Percentiles rank a stretch among this genome's conserved stretches.
These are phyloP conservation scores for Suillus americanus DNA, from an alignment of 768 basidiomycete species.

Conservation along the genomic window DNA sequence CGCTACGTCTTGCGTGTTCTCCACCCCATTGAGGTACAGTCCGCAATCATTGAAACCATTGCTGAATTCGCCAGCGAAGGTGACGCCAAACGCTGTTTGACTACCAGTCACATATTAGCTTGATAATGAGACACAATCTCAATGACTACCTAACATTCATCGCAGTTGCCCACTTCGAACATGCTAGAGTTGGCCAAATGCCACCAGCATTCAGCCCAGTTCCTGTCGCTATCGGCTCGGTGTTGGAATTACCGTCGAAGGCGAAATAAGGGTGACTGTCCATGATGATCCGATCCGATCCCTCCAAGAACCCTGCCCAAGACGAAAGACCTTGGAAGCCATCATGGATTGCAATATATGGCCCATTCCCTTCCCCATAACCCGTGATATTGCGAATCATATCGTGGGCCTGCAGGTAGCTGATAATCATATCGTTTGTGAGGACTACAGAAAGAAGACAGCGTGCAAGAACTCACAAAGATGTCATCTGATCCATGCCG, in stretches of 20 bases:
- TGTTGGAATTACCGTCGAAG: slow-evolving; percentile 43
- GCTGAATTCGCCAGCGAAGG: slow-evolving; percentile 76
- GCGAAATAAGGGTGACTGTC: slow-evolving; percentile 73
- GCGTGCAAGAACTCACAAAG: slow-evolving; percentile 51
- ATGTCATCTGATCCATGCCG: slow-evolving; percentile 50
- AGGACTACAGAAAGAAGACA: not conserved
- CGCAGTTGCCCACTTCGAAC: slow-evolving; percentile 54
- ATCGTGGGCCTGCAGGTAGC: slow-evolving; percentile 57
- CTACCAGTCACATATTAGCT: slow-evolving; percentile 23
- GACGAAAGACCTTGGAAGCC: slow-evolving; percentile 47
- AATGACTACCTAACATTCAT: slow-evolving; percentile 43
- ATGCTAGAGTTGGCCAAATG: slow-evolving; percentile 50
- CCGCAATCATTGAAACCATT: slow-evolving; percentile 69
- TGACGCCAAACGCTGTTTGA: slow-evolving; percentile 62
- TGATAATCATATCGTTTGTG: slow-evolving; percentile 20
- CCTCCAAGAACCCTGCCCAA: slow-evolving; percentile 54
- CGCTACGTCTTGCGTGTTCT: slow-evolving; percentile 23
- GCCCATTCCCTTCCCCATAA: slow-evolving; percentile 58
- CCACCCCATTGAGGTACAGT: slow-evolving; percentile 41
- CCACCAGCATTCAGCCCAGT: slow-evolving; percentile 38
- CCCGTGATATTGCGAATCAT: slow-evolving; percentile 76
- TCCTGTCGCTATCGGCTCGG: slow-evolving; percentile 34
- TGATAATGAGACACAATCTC: not conserved
- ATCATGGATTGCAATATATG: slow-evolving; percentile 62
- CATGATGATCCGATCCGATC: slow-evolving; percentile 58